A percentile compares a stretch with the other conserved stretches of the same genome.
These are phyloP conservation scores for Halenospora varia DNA, from an alignment of 495 filamentous ascomycete genomes.

Conservation along the genomic window DNA sequence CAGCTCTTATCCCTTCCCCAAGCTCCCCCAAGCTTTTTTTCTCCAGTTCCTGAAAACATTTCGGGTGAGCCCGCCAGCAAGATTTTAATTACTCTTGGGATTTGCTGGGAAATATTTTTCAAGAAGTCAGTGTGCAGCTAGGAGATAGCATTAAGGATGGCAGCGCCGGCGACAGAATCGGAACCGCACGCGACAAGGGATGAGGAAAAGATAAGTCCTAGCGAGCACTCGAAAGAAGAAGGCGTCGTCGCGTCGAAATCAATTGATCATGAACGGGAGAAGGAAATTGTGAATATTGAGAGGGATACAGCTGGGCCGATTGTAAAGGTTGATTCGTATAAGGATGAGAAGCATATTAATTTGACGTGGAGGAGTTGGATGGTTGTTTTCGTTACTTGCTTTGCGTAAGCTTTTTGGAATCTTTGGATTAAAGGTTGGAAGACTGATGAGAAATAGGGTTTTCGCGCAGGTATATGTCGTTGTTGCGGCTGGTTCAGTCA, in stretches of 20 bases:
- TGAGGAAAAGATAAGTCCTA: no score
- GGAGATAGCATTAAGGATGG: no score
- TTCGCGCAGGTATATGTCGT: slow-evolving; percentile 51
- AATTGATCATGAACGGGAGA: neutral
- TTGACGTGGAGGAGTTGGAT: slow-evolving; percentile 25
- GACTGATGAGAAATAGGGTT: slow-evolving; percentile 25
- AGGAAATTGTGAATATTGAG: neutral
- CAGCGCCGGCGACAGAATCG: no score
- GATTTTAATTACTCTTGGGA: no score
- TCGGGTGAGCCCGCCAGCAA: no score
- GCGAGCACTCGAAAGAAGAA: neutral
- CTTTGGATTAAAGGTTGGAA: neutral
- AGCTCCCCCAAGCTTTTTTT: no score
- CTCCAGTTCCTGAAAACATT: no score
- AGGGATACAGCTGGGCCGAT: neutral
- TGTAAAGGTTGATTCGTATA: slow-evolving; percentile 15
- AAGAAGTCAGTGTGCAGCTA: no score
- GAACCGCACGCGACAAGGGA: no score
- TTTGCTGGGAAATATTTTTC: no score
- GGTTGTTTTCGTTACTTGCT: slow-evolving; percentile 23
- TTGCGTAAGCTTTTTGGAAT: slow-evolving; percentile 12
- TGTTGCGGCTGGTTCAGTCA: slow-evolving; percentile 48
- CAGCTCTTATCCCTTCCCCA: no score
- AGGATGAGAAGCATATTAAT: slow-evolving; percentile 18
- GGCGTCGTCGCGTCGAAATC: neutral